phyloP scores from a whole-genome alignment of 176 grass and related monocot genomes.

The Avena eriantha region DNA sequence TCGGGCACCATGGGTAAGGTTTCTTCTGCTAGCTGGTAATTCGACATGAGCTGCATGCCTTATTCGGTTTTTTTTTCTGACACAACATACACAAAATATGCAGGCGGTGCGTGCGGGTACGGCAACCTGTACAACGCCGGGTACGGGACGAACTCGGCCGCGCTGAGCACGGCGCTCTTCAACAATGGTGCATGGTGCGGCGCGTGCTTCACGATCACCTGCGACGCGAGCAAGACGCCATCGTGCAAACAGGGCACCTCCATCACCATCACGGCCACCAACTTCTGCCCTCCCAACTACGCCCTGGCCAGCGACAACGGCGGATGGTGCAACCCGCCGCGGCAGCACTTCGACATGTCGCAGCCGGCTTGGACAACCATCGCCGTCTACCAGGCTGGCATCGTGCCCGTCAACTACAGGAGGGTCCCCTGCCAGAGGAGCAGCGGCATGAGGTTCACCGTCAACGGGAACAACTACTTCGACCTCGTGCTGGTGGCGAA shows the following conservation, averaged over 20 bases:
- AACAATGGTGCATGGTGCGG: background rate
- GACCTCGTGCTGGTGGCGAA: constrained; percentile 46
- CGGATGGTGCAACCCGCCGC: constrained; percentile 83
- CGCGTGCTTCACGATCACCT: background rate
- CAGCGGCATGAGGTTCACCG: constrained; percentile 50
- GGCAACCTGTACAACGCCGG: constrained; percentile 64
- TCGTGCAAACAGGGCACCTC: background rate
- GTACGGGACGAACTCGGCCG: constrained; percentile 35
- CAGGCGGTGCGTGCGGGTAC: constrained; percentile 71
- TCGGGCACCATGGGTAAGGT: background rate
- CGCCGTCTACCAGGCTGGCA: constrained; percentile 32
- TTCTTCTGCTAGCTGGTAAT: background rate
- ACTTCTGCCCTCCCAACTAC: constrained; percentile 94
- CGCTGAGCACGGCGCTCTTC: constrained; percentile 15
- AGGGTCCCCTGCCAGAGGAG: constrained; percentile 40
- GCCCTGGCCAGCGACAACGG: constrained; percentile 63
- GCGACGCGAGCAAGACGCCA: background rate
- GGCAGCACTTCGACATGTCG: constrained; percentile 78
- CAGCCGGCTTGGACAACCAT: constrained; percentile 68
- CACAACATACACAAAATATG: background rate
- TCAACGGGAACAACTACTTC: constrained; percentile 51
- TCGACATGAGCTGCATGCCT: background rate
- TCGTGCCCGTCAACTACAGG: constrained; percentile 34
- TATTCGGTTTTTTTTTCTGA: background rate
- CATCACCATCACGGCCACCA: constrained; percentile 71